Base-by-base conservation (phyloP, 2,329 filamentous ascomycete genomes). In the Botrytis fabae region DNA sequence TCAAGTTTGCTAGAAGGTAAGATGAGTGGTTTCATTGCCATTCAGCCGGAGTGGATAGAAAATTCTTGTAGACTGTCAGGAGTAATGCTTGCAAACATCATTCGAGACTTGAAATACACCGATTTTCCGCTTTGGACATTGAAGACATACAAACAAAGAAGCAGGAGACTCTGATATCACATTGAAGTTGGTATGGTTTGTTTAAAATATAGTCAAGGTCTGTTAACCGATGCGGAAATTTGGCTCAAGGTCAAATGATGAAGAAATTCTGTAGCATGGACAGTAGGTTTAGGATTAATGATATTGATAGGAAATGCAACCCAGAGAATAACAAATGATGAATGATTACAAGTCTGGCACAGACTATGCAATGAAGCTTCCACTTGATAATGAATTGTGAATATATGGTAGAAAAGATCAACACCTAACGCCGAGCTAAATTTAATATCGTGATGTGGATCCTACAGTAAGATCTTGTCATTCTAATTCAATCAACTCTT, bases 401-500 rank as follows among this genome's bases (percentile, higher is more conserved):
- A n/a, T 38, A 51, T 38, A 14, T 32, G 20, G n/a, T 38, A 66
- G 7, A 51, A 38, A 51, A 10, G 20, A 40, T n/a, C 16, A 48
- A 9, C 25, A 68, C 46, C 35, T 10, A 42, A 42, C 46, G 35
- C 25, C 46, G n/a, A 32, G 54, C 4, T 8, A 22, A 57, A 42
- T 9, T 3, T n/a, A 42, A 42, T 20, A 57, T 51, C 35, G 18
- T 54, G 2, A 22, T 22, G 18, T 5, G n/a, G 1, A 42, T 28
- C 38, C 12, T 22, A 42, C 20, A 38, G 18, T 7, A 16, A 68
- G 9, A 68, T 12, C n/a, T 32, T 16, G 10, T 38, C 16, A 28
- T 65, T n/a, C n/a, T 16, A 46, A 68, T 44, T 75, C 72, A 78
- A 72, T 78, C 77, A 69, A 78, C 75, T 60, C 77, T 75, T 48